Evolutionary conservation across 75 land plant species (phyloP).

Genomic region (Pseudotsuga menziesii): DNA sequence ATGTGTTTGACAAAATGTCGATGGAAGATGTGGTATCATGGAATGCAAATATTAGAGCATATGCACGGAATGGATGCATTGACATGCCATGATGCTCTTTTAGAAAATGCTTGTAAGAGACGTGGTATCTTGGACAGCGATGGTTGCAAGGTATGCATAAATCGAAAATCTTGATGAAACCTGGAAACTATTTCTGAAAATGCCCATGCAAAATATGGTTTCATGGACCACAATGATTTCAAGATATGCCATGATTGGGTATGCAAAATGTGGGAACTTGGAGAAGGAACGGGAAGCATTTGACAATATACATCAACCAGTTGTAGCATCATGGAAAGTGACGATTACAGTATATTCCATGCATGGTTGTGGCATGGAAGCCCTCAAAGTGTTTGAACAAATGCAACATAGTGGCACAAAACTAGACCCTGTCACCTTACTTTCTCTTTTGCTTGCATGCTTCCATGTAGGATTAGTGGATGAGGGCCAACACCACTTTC

Average conservation of each 20-base stretch:
- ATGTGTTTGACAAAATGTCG: slow-evolving; percentile 30
- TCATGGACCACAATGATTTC: slow-evolving; percentile 57
- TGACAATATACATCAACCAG: slow-evolving; percentile 30
- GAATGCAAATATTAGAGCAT: slow-evolving; percentile 26
- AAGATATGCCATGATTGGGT: slow-evolving; percentile 52
- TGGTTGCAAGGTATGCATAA: slow-evolving; percentile 55
- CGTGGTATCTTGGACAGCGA: slow-evolving; percentile 45
- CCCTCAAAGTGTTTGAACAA: slow-evolving; percentile 46
- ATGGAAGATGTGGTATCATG: slow-evolving; percentile 25
- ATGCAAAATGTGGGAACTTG: slow-evolving; percentile 63
- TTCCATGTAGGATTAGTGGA: slow-evolving; percentile 55
- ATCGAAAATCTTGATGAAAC: slow-evolving; percentile 41
- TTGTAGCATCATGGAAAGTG: slow-evolving; percentile 77
- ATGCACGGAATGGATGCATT: slow-evolving; percentile 6
- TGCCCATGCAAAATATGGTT: slow-evolving; percentile 27
- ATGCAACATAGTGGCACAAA: slow-evolving; percentile 44
- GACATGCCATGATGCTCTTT: slow-evolving; percentile 11
- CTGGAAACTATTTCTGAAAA: slow-evolving; percentile 35
- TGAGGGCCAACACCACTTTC: slow-evolving; percentile 37
- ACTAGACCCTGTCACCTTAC: slow-evolving; percentile 60
- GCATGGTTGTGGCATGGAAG: slow-evolving; percentile 56
- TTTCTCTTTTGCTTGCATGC: slow-evolving; percentile 65
- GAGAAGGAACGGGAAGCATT: slow-evolving; percentile 60
- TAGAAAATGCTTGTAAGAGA: slow-evolving; percentile 28
- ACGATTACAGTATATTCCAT: slow-evolving; percentile 64